Base-by-base conservation (phyloP, 169 alveolate genomes). In the Plasmodium adleri region DNA sequence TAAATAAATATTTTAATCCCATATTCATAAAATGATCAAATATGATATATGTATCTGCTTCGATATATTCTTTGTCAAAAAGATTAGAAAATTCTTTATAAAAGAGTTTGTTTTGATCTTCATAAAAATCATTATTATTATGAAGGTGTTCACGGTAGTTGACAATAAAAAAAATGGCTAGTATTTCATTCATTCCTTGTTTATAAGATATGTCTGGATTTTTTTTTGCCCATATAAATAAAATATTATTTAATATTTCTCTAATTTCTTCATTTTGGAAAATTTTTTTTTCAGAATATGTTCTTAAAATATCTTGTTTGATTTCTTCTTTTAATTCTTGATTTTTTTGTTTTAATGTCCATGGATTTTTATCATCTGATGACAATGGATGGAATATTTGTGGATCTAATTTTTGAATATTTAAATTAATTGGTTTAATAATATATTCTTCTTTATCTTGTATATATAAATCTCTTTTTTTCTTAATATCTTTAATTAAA, bases 21-120 rank as follows among this genome's bases (percentile, higher is more conserved):
- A 93, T 93, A 62, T 90, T 54, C 96, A 95, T 94, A 63, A 95
- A 24, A 26, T 94, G 80, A 58, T 93, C 95, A 85, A 95, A 95
- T 75, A 95, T 83, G 9, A 92, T 93, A 43, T 93, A 95, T 1
- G 97, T 92, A 71, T 95, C 97, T n/a, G 97, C 94, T 45, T 95
- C 97, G 0, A 95, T 71, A 58, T 94, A 93, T n/a, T 92, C 73
- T 4, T 39, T 50, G 10, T 73, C 59, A 62, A 80, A 80, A 17
- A 93, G 74, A 26, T 32, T 85, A 24, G 75, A 8, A 26, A 13
- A 75, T 63, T 83, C 76, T 32, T 68, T 75, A 45, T 39, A 68
- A 68, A 62, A 28, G n/a, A 60, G 20, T 63, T 28, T 20, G 45
- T 20, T 56, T 26, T 74, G 83, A n/a, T 6, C 67, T 56, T 54